These are phyloP conservation scores for Choiromyces venosus DNA, from an alignment of 495 filamentous ascomycete genomes.

Conservation along the genomic window DNA sequence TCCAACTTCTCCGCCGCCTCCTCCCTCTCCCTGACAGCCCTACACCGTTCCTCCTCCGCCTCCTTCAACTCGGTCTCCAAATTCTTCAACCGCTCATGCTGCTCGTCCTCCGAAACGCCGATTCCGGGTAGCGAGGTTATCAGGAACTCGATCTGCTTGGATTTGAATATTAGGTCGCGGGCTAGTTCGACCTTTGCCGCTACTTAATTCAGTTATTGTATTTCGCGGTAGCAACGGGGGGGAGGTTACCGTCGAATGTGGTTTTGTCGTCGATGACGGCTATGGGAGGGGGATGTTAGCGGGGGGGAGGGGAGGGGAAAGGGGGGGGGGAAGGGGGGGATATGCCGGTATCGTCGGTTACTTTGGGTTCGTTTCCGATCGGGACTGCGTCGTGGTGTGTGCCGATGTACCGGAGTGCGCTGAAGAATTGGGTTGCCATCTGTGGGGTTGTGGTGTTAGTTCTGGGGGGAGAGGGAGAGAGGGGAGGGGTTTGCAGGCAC, in stretches of 20 bases:
- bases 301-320: background rate
- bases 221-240: conserved; percentile 10
- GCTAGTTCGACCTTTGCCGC: conserved; percentile 73
- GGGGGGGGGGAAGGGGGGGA: conserved; percentile 19
- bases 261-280: conserved; percentile 33
- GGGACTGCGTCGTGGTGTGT: conserved; percentile 71
- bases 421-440: conserved; percentile 87
- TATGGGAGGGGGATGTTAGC: conserved; percentile 13
- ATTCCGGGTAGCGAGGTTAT: conserved; percentile 81
- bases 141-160: conserved; percentile 88
- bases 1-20: conserved; percentile 63
- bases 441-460: conserved; percentile 43
- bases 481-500: conserved; percentile 12
- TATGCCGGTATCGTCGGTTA: conserved; percentile 54
- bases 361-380: conserved; percentile 55
- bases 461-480: background rate
- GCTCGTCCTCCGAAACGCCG: conserved; percentile 74
- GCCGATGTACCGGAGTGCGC: conserved; percentile 73
- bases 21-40: conserved; percentile 67
- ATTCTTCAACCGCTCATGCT: conserved; percentile 65
- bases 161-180: conserved; percentile 78
- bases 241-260: conserved; percentile 27
- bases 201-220: conserved; percentile 39
- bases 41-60: conserved; percentile 64
- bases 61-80: conserved; percentile 69